Base-by-base conservation (phyloP, 2,329 filamentous ascomycete species). In the Phyllosticta capitalensis region DNA sequence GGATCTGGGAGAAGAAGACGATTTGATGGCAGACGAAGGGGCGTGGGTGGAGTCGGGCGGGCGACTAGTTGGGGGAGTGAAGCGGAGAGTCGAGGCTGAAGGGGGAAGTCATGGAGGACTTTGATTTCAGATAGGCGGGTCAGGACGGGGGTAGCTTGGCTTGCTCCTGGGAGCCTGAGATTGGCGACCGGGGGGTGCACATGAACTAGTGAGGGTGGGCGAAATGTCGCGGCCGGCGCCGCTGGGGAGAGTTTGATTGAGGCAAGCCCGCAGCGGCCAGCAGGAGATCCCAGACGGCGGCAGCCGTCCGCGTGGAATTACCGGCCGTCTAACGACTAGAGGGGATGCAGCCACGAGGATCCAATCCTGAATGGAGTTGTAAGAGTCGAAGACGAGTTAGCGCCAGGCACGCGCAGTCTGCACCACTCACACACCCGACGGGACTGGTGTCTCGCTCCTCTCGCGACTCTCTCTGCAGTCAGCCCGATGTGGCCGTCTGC, bases 181-280 rank as follows among this genome's bases (percentile, higher is more conserved):
- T 38, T 38, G 30, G 30, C 30, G 30, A 38, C 30, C 28, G 56
- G 51, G 51, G 56, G 51, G 33, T 30, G 56, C 51, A 54, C 30
- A 2, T 10, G 30, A 33, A 51, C 56, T 57, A 57, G 55, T 48
- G 28, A 24, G n/a, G 55, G 45, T 52, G 55, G 55, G 33, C 54
- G n/a, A 56, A 38, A 51, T 57, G 52, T 57, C 55, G 55, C 55
- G 55, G 30, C 49, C 51, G 55, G 50, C 55, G 54, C 52, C 55
- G 55, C 55, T 49, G n/a, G 52, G 49, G 55, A 52, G 50, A 57
- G 55, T 57, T 52, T 54, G 52, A 58, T 58, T 58, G 56, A 58
- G 56, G 54, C 56, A 38, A 38, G 30, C 30, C 28, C 30, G 30
- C 30, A 38, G 30, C 30, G 30, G 30, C 30, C 30, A 14, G 30